phyloP scores from a whole-genome alignment of 2,329 filamentous ascomycete genomes.

The Thelonectria blattea region DNA sequence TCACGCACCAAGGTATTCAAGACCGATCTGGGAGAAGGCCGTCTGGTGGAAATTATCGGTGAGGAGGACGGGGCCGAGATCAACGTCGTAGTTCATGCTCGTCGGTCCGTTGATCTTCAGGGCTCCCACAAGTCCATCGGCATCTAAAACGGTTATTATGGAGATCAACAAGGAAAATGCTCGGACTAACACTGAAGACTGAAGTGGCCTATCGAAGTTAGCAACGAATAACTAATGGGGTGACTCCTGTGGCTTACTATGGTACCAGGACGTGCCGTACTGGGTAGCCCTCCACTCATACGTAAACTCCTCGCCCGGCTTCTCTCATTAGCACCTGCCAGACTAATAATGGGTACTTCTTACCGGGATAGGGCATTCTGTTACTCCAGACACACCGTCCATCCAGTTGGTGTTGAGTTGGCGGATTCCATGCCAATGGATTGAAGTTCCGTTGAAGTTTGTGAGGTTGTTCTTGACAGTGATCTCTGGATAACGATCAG shows the following conservation, averaged over 20 bases:
- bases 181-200: slow-evolving; percentile 8
- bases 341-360: not conserved
- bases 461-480: slow-evolving; percentile 3
- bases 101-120: slow-evolving; percentile 13
- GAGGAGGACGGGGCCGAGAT: slow-evolving; percentile 4
- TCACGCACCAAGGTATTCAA: not conserved
- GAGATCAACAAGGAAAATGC: not conserved
- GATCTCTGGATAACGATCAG: not conserved
- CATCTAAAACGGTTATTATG: slow-evolving; percentile 33
- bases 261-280: slow-evolving; percentile 20
- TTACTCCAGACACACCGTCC: slow-evolving; percentile 9
- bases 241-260: not conserved
- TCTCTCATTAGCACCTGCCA: not conserved
- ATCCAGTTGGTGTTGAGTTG: slow-evolving; percentile 10
- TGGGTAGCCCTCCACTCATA: slow-evolving; percentile 46
- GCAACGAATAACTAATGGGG: slow-evolving; percentile 44
- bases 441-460: not conserved
- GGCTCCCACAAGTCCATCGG: slow-evolving; percentile 6
- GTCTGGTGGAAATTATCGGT: slow-evolving; percentile 5
- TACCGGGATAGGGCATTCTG: slow-evolving; percentile 47
- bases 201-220: not conserved
- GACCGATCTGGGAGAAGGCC: slow-evolving; percentile 2
- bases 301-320: slow-evolving; percentile 55
- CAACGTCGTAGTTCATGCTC: slow-evolving; percentile 10
- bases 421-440: slow-evolving; percentile 13